Evolutionary conservation across 768 basidiomycete genomes (phyloP), one percentile per base, ranked within the genome.

Genomic region (Lactarius sp.): DNA sequence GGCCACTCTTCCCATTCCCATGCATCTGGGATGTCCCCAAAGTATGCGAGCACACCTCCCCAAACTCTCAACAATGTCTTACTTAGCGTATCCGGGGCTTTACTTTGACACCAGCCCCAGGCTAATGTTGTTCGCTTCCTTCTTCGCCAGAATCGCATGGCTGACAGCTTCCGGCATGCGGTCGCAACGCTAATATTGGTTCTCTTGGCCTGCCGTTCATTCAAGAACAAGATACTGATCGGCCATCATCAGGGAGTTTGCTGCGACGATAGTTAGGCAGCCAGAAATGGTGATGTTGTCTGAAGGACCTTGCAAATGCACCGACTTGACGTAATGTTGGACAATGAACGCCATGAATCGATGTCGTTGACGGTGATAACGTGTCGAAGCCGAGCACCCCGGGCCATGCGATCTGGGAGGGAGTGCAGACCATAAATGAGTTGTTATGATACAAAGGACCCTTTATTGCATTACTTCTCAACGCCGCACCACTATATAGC

Each of bases 391-490:
- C 18, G 53, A n/a, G 3, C 33, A 10, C 37, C n/a, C n/a, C n/a
- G n/a, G n/a, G 42, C 36, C 14, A 27, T 9, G 37, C 31, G 12
- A 33, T 37, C 31, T 56, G n/a, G n/a, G n/a, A n/a, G n/a, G n/a
- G n/a, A 49, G 47, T 12, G 31, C 50, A 46, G 37, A 20, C 31
- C 52, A 36, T 46, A 7, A 16, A 16, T 39, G 53, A 14, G 20
- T n/a, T 36, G 52, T 49, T 59, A 56, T 66, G 65, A 59, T 65
- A 66, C 66, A 66, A 60, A 59, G 37, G 57, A 37, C 56, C 65
- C 36, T 66, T 66, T 56, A 66, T 66, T 66, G 62, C 64, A 66
- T 66, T 66, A 66, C 66, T 66, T 66, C 66, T 66, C 63, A 56
- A 59, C 58, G 50, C 62, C 62, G 56, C 57, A 52, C 49, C 61